Base-by-base conservation (phyloP, 2,329 filamentous ascomycete species). In the Exophiala aquamarina region DNA sequence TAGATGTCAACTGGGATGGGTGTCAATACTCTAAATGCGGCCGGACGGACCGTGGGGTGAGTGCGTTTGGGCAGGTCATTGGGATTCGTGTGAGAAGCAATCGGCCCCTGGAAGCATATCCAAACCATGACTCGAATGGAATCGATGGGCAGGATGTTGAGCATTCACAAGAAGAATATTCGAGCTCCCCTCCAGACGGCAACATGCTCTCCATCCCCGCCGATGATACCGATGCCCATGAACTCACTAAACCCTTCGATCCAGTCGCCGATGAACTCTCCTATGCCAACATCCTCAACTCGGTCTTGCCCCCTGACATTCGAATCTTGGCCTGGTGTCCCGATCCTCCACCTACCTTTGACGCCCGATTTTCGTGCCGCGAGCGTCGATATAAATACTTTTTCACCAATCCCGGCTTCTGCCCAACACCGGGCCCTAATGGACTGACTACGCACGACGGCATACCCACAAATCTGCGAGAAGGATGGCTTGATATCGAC, bases 21-120 rank as follows among this genome's bases (percentile, higher is more conserved):
- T 91, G 83, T 66, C 87, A 95, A 52, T 98, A 97, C 67, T 90
- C 87, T 28, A 98, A 98, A 68, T 96, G 92, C 63, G 93, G 93
- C 2, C 78, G 93, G 54, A 98, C 93, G 14, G 93, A 98, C 65
- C 78, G 83, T 44, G 93, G 93, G 10, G 93, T 98, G 28, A 96
- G 90, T 67, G 91, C 93, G 3, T 98, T 98, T 71, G 93, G 93
- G 0, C 93, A 98, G 72, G 93, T 98, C 47, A 83, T 98, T 61
- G 87, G 84, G 1, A 71, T 98, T 32, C 74, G 86, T 45, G 84
- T 98, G 13, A 77, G 92, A 63, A 96, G 91, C 67, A 87, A 86
- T 59, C 74, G 79, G 56, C 89, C 89, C 1, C 62, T 84, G 9
- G 26, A 44, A 14, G 49, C 35, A 32, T n/a, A n/a, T n/a, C n/a